These are phyloP conservation scores for Malus sieversii DNA, from an alignment of 306 rosid genomes.

Conservation along the genomic window DNA sequence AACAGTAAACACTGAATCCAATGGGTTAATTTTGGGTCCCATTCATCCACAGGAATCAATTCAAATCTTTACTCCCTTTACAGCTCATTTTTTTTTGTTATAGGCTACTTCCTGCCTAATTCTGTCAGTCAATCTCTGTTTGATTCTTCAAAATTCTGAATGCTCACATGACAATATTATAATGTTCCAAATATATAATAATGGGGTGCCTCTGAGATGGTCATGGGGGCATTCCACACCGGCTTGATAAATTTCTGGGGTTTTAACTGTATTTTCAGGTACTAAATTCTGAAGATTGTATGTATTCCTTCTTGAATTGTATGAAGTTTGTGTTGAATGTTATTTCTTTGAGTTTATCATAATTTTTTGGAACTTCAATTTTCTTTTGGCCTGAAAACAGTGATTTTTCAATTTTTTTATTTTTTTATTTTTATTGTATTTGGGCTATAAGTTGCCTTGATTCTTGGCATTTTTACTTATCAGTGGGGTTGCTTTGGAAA, in stretches of 20 bases:
- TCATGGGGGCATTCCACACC: conserved; percentile 22
- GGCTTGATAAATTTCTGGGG: conserved; percentile 29
- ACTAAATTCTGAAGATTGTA: conserved; percentile 16
- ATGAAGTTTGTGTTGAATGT: conserved; percentile 4
- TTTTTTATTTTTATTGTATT: too few species aligned
- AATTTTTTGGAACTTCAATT: not conserved
- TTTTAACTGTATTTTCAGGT: conserved; percentile 39
- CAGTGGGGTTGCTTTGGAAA: not conserved
- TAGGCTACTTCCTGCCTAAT: not conserved
- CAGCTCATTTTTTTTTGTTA: conserved; percentile 12
- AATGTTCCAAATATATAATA: conserved; percentile 7
- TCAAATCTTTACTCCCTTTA: conserved; percentile 11
- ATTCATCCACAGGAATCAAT: conserved; percentile 25
- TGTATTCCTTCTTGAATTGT: conserved; percentile 6
- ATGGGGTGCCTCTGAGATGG: conserved; percentile 12
- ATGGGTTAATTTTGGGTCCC: conserved; percentile 46
- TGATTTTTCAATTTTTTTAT: not conserved
- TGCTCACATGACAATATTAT: conserved; percentile 14
- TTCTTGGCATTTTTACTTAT: not conserved
- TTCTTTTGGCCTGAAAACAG: conserved; percentile 4
- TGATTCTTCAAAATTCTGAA: conserved; percentile 9
- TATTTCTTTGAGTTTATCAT: not conserved
- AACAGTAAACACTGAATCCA: not conserved
- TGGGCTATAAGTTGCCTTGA: not conserved
- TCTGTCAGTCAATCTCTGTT: not conserved